Base-by-base conservation (phyloP, 148 eudicot species). In the Nepenthes mirabilis region DNA sequence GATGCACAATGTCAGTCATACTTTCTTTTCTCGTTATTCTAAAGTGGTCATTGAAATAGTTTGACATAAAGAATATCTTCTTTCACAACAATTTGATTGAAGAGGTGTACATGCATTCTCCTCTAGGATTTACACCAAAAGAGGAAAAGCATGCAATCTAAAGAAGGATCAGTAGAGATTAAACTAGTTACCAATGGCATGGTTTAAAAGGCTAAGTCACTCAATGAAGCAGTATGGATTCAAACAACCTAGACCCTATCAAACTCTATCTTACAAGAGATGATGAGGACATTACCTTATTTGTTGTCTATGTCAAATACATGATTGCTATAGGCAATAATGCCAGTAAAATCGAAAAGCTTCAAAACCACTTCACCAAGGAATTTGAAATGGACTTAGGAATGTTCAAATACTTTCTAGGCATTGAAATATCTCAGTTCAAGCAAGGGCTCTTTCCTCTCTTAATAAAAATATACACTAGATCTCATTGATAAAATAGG, bases 341-440 rank as follows among this genome's bases (percentile, higher is more conserved):
- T 14, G 3, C n/a, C 4, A 0, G 13, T 9, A 43, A 36, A 36
- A 57, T 57, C 4, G 6, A 9, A 2, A 23, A 12, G 12, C 35
- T 57, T 6, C 9, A 57, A 14, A 13, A 3, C 6, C 6, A 11
- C 35, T 9, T 37, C 6, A 7, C 6, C 7, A 2, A 13, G 3
- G 60, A 57, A 14, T 57, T 57, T 14, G 45, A 57, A 32, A 57
- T 57, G 23, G 60, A 57, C 60, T 35, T n/a, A 43, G 33, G 2
- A 5, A n/a, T 2, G 6, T 11, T 34, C 6, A 34, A 36, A 8
- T 55, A 23, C 12, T 34, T 55, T 23, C 34, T 23, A 5, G 34
- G 58, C 6, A 23, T 23, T 55, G 35, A 9, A 33, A 33, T 55
- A 5, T 14, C 6, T 3, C 2, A 2, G 14, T 55, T 11, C 6